phyloP scores from a whole-genome alignment of 495 filamentous ascomycete genomes.

The Sporormia fimetaria region DNA sequence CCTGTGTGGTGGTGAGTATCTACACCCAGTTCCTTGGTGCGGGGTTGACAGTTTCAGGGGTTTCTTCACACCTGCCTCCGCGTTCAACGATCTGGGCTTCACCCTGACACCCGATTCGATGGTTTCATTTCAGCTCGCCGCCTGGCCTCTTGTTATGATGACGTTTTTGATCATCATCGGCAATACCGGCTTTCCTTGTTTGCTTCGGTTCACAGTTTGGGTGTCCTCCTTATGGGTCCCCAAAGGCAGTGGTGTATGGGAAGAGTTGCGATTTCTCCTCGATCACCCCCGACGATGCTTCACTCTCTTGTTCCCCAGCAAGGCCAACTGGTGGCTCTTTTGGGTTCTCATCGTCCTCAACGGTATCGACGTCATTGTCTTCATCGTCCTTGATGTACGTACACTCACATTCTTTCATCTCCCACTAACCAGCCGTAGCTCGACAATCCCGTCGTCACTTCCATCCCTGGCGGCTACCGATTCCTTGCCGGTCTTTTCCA shows the following conservation, averaged over 20 bases:
- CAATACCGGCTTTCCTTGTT: conserved; percentile 88
- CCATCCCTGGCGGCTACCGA: conserved; percentile 54
- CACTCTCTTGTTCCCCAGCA: conserved; percentile 77
- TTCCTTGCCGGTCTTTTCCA: conserved; percentile 81
- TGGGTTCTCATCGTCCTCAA: conserved; percentile 74
- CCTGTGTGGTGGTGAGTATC: conserved; percentile 65
- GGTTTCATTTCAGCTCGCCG: conserved; percentile 67
- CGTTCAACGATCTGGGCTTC: conserved; percentile 76
- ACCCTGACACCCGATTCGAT: conserved; percentile 88
- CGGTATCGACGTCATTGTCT: conserved; percentile 72
- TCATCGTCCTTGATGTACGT: conserved; percentile 78
- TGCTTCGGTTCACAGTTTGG: conserved; percentile 88
- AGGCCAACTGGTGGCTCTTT: conserved; percentile 95
- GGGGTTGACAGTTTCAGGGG: conserved; percentile 35
- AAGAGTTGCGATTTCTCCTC: conserved; percentile 79
- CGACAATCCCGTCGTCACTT: conserved; percentile 49
- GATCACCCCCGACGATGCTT: conserved; percentile 94
- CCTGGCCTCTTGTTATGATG: conserved; percentile 62
- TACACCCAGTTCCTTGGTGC: background rate
- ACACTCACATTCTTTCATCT: background rate
- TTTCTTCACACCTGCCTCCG: conserved; percentile 71
- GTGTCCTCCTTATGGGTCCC: conserved; percentile 47
- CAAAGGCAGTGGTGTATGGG: conserved; percentile 56
- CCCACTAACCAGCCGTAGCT: conserved; percentile 38
- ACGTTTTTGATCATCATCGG: conserved; percentile 79